Percentiles rank a stretch among this genome's conserved stretches.
Conservation (phyloP, 2,329 filamentous ascomycete genomes). For the Aspergillus melleus region DNA sequence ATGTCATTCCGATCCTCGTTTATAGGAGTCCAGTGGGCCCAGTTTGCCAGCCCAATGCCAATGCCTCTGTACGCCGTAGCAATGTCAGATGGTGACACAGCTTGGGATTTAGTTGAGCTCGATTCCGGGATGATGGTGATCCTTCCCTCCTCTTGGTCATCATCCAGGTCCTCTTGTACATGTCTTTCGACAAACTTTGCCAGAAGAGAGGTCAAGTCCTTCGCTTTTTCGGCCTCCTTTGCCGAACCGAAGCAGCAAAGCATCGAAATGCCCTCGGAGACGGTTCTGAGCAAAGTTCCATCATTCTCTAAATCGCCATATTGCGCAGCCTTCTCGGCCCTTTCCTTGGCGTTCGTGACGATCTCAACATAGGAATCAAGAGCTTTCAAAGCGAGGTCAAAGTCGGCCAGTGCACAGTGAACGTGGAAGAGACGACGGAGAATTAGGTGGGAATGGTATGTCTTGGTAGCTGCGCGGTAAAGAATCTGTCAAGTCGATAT, state of each 20-base stretch:
- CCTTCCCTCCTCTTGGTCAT: constrained; percentile 25
- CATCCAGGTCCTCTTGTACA: constrained; percentile 28
- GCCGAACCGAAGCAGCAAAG: constrained; percentile 78
- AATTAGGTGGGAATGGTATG: constrained; percentile 90
- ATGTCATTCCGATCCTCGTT: constrained; percentile 69
- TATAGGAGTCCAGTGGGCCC: constrained; percentile 80
- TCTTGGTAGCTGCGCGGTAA: constrained; percentile 87
- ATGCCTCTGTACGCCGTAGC: constrained; percentile 79
- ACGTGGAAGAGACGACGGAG: constrained; percentile 83
- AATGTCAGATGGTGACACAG: constrained; percentile 61
- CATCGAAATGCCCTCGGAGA: constrained; percentile 75
- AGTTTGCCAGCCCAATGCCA: constrained; percentile 81
- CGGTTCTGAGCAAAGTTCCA: constrained; percentile 71
- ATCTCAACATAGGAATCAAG: constrained; percentile 92
- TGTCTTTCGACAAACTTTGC: constrained; percentile 72
- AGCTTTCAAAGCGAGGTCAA: constrained; percentile 85
- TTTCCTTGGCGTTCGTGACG: constrained; percentile 78
- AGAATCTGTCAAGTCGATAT: constrained; percentile 59
- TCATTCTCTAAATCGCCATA: constrained; percentile 76
- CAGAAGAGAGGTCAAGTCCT: constrained; percentile 67
- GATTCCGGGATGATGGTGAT: constrained; percentile 17
- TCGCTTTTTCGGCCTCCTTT: constrained; percentile 75
- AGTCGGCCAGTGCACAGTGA: constrained; percentile 84
- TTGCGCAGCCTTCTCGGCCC: constrained; percentile 68
- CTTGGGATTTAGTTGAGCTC: constrained; percentile 16